Evolutionary conservation across 768 basidiomycete genomes (phyloP), one percentile per base, ranked within the genome.

Genomic region (Lyophyllum shimeji): DNA sequence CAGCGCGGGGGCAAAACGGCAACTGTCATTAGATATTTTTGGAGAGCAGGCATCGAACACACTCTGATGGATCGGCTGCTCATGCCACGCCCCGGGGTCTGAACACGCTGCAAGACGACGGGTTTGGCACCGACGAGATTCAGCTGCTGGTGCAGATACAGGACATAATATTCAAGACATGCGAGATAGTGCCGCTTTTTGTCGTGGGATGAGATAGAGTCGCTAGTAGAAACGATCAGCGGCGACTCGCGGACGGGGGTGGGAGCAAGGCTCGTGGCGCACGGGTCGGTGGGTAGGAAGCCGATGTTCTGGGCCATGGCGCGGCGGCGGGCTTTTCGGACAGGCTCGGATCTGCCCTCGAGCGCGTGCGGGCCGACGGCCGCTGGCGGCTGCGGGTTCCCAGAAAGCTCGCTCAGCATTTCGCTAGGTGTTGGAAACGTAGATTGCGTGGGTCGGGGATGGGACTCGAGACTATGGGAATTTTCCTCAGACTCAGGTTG

Each of bases 201-300:
- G 63, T 90, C 88, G 62, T 90, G 88, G 6, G 87, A 88, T 2
- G 88, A 85, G 53, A 90, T 89, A n/a, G 77, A 77, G 49, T 89
- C 88, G 1, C 86, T 87, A 56, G 54, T 42, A 50, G 55, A 37
- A 57, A 52, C 33, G 29, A 53, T 39, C 18, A 56, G 47, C 15
- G 39, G 57, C 23, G 42, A 33, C 2, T 42, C 33, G 7, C 40
- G 21, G 7, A 33, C 18, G 33, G 46, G 46, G 40, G 18, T 7
- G 24, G 43, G 24, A 44, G 43, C 9, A 40, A 24, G 37, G 29
- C 7, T 45, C 29, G 42, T 20, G 0, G 74, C 83, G 53, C 61
- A 86, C 86, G 83, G 84, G 63, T 87, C 86, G 17, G 83, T 85
- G 6, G 80, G 80, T 0, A 72, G 62, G 58, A 87, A 84, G 0